Base-by-base conservation (phyloP, 768 basidiomycete genomes). In the Rhodotorula kratochvilovae region DNA sequence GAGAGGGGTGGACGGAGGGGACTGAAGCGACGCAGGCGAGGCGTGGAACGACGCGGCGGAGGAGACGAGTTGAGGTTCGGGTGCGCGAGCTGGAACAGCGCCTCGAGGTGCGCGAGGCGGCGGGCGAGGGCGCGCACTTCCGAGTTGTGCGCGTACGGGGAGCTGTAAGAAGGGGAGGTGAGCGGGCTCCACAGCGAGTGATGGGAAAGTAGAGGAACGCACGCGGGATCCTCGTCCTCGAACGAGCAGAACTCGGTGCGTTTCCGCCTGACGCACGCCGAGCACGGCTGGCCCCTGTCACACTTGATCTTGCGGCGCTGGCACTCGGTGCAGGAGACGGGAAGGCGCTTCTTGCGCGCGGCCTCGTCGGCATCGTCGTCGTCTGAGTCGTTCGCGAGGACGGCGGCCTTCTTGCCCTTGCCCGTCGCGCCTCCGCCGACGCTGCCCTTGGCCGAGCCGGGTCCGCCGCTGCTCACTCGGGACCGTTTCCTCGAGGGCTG, bases 91-190 rank as follows among this genome's bases (percentile, higher is more conserved):
- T 64, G 63, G 50, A 75, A 67, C 54, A 75, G 65, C 19, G 53
- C 16, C 43, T 75, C 74, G 48, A 75, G 70, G n/a, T 72, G 70
- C 1, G 48, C 42, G 12, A 75, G 68, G 2, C 74, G 74, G 3
- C 74, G 74, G 13, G 35, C 33, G 39, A 75, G 50, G 8, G 70
- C 59, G 3, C 68, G 70, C 27, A 75, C 74, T 13, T 75, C 74
- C 36, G 56, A 56, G 35, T 58, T 66, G 31, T 63, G 62, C 0
- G 74, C 74, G n/a, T 58, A 75, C 3, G 68, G 66, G 1, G 53
- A 25, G 17, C 62, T 69, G 66, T 7, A 31, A 39, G n/a, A 19
- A 31, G 27, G 31, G 10, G 2, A 27, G 25, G 35, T 33, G 5
- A 45, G 45, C 25, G 46, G 31, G 59, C 31, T 65, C 50, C 0